phyloP scores from a whole-genome alignment of 2,329 filamentous ascomycete genomes.

The Dryadomyces quercivorus region DNA sequence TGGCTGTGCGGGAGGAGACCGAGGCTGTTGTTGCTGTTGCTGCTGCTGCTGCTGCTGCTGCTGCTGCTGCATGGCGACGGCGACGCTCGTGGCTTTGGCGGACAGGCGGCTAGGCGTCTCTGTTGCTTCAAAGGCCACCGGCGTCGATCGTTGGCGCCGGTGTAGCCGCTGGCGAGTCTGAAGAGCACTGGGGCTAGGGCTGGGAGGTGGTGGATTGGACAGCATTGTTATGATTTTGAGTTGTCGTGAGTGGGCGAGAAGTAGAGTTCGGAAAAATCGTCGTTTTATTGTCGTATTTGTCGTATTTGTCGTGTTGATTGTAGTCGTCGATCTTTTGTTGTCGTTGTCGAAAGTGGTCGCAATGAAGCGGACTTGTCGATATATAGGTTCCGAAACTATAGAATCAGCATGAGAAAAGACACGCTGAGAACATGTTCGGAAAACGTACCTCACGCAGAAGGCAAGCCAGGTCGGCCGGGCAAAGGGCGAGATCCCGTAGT shows the following conservation, averaged over 20 bases:
- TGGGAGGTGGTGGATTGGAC: constrained; percentile 41
- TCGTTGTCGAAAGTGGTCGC: constrained; percentile 29
- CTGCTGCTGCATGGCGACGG: constrained; percentile 1
- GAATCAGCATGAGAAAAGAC: not conserved
- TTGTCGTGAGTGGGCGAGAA: constrained; percentile 8
- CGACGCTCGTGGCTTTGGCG: constrained; percentile 20
- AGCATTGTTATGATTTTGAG: constrained; percentile 16
- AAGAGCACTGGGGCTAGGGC: constrained; percentile 28
- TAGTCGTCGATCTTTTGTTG: constrained; percentile 7
- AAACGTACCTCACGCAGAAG: constrained; percentile 63
- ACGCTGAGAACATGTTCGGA: not conserved
- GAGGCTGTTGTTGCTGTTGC: constrained; percentile 2
- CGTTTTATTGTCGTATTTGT: constrained; percentile 8
- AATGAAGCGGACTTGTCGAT: constrained; percentile 32
- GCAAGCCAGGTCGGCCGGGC: constrained; percentile 73
- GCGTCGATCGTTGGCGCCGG: constrained; percentile 79
- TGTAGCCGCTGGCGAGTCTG: constrained; percentile 65
- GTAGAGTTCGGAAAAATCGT: constrained; percentile 17
- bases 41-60: constrained; percentile 4
- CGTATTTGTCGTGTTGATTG: constrained; percentile 2
- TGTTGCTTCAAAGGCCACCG: constrained; percentile 62
- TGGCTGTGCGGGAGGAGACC: not conserved
- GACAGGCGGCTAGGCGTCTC: constrained; percentile 53
- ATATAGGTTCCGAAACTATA: constrained; percentile 19
- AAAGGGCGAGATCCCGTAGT: constrained; percentile 22